These are phyloP conservation scores for Chlorella sp. DNA, from an alignment of 139 green algal genomes.

Conservation along the genomic window DNA sequence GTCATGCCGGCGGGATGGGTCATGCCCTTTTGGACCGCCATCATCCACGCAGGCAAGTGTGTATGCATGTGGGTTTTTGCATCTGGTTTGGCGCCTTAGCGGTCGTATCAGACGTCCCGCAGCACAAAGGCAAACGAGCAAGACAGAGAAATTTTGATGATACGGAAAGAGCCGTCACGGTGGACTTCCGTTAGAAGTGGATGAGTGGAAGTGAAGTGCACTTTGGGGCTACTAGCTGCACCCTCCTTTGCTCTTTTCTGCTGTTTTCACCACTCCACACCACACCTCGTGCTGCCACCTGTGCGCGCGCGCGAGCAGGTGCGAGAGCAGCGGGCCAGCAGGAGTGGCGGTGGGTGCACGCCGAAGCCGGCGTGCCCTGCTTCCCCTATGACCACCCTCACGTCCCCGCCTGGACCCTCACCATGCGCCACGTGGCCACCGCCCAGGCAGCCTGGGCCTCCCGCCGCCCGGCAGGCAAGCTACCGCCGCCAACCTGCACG, in stretches of 20 bases:
- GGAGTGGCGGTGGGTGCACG: slow-evolving; percentile 54
- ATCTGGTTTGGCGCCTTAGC: not conserved
- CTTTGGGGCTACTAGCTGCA: not conserved
- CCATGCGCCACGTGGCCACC: not conserved
- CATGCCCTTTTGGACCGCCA: slow-evolving; percentile 36
- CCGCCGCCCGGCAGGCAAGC: slow-evolving; percentile 5
- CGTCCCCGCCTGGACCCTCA: slow-evolving; percentile 22
- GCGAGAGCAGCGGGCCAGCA: slow-evolving; percentile 34
- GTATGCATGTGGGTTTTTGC: not conserved
- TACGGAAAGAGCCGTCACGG: too few relatives aligned
- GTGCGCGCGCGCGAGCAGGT: slow-evolving; percentile 8
- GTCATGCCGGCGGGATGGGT: slow-evolving; percentile 45
- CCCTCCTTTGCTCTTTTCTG: not conserved
- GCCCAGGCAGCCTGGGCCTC: slow-evolving; percentile 3
- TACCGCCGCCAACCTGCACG: not conserved
- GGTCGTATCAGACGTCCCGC: not conserved
- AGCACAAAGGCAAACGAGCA: too few relatives aligned
- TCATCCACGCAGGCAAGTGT: slow-evolving; percentile 14
- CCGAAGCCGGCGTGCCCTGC: slow-evolving; percentile 17
- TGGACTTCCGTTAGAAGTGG: too few relatives aligned
- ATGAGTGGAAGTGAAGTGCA: not conserved
- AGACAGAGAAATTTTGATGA: not conserved
- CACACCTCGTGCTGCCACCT: not conserved
- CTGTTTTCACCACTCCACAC: not conserved
- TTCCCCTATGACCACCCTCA: slow-evolving; percentile 49